Conservation (phyloP, 441 rosid species). For the Jatropha podagrica region DNA sequence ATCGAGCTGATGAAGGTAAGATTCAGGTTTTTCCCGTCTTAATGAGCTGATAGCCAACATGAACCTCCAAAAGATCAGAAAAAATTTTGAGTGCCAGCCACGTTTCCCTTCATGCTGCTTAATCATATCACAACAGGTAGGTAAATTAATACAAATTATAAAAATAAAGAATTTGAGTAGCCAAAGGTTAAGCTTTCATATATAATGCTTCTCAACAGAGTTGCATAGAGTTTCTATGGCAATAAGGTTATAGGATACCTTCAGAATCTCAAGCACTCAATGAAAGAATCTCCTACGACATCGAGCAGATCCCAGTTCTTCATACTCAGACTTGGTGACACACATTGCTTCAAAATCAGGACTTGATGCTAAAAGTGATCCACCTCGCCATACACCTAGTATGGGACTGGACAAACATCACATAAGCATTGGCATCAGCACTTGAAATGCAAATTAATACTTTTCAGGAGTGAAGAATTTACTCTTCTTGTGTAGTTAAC, state of each 20-base stretch:
- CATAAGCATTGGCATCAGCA: constrained; percentile 10
- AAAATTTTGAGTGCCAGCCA: neutral
- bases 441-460: constrained; percentile 17
- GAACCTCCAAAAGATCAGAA: neutral
- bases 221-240: neutral
- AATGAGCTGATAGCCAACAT: neutral
- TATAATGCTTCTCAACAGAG: constrained; percentile 19
- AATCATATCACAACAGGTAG: neutral
- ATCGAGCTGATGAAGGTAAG: constrained; percentile 1
- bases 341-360: constrained; percentile 89
- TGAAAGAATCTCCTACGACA: constrained; percentile 82
- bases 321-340: constrained; percentile 88
- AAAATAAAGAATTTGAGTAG: neutral
- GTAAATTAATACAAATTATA: neutral
- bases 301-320: constrained; percentile 91
- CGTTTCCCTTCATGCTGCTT: constrained; percentile 11
- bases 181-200: neutral
- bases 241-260: constrained; percentile 19
- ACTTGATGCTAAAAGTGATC: constrained; percentile 92
- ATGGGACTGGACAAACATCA: constrained; percentile 58
- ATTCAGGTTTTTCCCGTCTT: neutral
- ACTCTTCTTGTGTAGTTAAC: constrained; percentile 89
- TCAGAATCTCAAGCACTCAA: constrained; percentile 32
- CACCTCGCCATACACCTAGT: constrained; percentile 95
- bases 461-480: constrained; percentile 29